A percentile compares a stretch with the other conserved stretches of the same genome.
Evolutionary conservation across 108 stramenopile species (phyloP).

Genomic region (Stephanodiscus minutulus): DNA sequence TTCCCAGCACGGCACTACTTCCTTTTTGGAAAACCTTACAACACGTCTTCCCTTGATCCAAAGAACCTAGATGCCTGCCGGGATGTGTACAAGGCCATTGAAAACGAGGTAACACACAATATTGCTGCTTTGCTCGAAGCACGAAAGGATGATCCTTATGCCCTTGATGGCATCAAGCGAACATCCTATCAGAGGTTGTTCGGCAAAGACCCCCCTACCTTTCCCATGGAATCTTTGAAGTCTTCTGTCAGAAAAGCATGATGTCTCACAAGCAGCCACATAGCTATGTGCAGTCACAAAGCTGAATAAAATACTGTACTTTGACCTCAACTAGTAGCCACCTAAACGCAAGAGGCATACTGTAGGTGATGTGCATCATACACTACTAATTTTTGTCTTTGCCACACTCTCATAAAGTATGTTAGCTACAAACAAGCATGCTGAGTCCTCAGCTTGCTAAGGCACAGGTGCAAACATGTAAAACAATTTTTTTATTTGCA

Average conservation of each 20-base stretch:
- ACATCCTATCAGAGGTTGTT: conserved; percentile 26
- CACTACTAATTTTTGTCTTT: too few relatives aligned
- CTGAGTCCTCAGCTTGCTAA: too few relatives aligned
- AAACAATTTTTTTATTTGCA: too few relatives aligned
- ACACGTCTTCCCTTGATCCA: conserved; percentile 60
- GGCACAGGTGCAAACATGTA: too few relatives aligned
- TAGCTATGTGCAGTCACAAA: neutral
- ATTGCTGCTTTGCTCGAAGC: conserved; percentile 78
- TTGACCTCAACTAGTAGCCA: too few relatives aligned
- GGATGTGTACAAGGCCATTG: conserved; percentile 53
- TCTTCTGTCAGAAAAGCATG: conserved; percentile 11
- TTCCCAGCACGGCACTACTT: conserved; percentile 86
- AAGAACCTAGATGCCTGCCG: conserved; percentile 69
- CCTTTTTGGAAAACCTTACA: conserved; percentile 76
- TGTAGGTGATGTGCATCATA: too few relatives aligned
- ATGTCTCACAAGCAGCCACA: neutral
- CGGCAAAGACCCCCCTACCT: conserved; percentile 50
- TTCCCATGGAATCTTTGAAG: conserved; percentile 28
- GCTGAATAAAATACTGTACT: neutral
- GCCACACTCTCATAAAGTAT: too few relatives aligned
- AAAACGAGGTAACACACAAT: conserved; percentile 66
- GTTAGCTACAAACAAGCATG: too few relatives aligned
- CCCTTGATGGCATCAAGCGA: conserved; percentile 37
- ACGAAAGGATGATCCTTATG: conserved; percentile 69
- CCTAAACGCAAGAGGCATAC: too few relatives aligned